Conservation (phyloP, 768 basidiomycete species). For the Boletus speciosus region DNA sequence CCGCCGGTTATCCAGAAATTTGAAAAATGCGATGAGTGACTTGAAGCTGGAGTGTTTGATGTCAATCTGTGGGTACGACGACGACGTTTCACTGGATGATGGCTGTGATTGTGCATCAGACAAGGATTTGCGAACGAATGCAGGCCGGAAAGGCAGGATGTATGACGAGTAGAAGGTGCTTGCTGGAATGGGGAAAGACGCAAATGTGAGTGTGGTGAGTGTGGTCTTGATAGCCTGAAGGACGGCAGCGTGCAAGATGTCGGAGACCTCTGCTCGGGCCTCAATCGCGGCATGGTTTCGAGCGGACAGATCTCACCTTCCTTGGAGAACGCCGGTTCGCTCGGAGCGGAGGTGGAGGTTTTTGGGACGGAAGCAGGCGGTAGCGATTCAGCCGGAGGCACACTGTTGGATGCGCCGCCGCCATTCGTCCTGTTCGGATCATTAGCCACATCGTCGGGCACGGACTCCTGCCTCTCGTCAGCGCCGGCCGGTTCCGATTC, state of each 20-base stretch:
- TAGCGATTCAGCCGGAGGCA: conserved; percentile 9
- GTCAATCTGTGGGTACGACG: conserved; percentile 47
- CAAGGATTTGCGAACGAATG: conserved; percentile 35
- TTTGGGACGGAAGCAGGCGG: conserved; percentile 2
- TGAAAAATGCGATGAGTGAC: conserved; percentile 79
- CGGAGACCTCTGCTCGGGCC: conserved; percentile 21
- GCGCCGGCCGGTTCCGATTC: conserved; percentile 6
- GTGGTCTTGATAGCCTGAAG: conserved; percentile 61
- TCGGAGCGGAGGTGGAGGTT: conserved; percentile 6
- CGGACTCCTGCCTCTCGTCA: conserved; percentile 8
- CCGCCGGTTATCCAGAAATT: conserved; percentile 67
- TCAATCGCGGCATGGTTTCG: background rate
- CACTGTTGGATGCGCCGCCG: conserved; percentile 3
- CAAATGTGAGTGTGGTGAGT: conserved; percentile 43
- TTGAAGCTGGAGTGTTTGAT: conserved; percentile 81
- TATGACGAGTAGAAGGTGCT: conserved; percentile 73
- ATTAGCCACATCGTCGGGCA: conserved; percentile 3
- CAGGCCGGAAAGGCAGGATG: conserved; percentile 77
- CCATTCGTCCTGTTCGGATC: conserved; percentile 26
- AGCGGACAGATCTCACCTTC: conserved; percentile 23
- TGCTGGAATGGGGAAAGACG: conserved; percentile 71
- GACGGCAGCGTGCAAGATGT: conserved; percentile 56
- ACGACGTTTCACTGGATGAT: conserved; percentile 17
- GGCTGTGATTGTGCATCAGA: conserved; percentile 4
- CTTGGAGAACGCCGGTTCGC: conserved; percentile 20